phyloP scores from a whole-genome alignment of 257 asterid species.

The Solanum ossicruentum region DNA sequence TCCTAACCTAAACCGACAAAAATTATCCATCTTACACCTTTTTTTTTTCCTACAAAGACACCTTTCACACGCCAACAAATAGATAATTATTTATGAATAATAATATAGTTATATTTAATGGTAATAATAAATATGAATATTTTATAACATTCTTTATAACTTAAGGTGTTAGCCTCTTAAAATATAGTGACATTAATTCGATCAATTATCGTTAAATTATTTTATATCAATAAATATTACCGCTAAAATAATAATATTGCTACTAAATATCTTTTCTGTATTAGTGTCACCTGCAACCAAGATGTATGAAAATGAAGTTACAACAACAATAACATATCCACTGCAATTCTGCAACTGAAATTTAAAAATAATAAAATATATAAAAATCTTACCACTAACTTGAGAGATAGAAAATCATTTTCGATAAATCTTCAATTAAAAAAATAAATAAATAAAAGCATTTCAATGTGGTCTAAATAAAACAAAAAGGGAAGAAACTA shows the following conservation, averaged over 20 bases:
- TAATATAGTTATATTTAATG: no score
- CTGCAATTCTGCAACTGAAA: not conserved
- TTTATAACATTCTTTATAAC: not conserved
- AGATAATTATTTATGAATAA: no score
- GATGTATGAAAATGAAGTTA: not conserved
- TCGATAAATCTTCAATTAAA: not conserved
- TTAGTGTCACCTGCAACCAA: not conserved
- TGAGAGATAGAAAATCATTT: not conserved
- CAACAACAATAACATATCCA: not conserved
- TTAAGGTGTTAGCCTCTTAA: not conserved
- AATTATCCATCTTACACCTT: not conserved
- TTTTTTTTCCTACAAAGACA: not conserved
- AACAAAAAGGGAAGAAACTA: no score
- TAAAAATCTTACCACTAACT: accelerated
- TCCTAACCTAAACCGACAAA: not conserved
- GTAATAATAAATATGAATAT: no score
- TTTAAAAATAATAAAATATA: accelerated
- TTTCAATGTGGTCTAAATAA: no score
- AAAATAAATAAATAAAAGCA: no score
- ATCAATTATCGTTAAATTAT: not conserved
- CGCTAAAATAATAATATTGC: not conserved
- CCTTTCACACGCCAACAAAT: no score
- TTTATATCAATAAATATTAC: not conserved
- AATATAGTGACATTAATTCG: accelerated
- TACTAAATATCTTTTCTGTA: not conserved